Percentiles rank a stretch among this genome's conserved stretches.
These are phyloP conservation scores for Solanum corneliomulleri DNA, from an alignment of 257 asterid genomes.

Conservation along the genomic window DNA sequence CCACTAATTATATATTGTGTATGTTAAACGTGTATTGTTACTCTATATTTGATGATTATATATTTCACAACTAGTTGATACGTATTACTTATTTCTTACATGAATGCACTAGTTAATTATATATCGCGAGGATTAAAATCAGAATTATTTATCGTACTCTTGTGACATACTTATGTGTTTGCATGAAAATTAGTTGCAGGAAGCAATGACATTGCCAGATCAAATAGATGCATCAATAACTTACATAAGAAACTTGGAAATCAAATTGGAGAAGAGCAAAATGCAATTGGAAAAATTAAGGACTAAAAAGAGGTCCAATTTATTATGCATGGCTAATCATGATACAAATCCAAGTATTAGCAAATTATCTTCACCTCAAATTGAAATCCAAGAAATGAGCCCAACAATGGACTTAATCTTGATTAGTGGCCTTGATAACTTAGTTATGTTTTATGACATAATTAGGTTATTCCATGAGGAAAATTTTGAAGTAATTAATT, in stretches of 20 bases:
- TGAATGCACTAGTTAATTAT: not conserved
- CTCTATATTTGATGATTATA: not conserved
- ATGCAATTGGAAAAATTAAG: constrained; percentile 17
- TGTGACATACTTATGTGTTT: not conserved
- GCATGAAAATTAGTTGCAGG: constrained; percentile 9
- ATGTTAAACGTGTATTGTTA: not conserved
- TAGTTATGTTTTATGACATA: constrained; percentile 16
- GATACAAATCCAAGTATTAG: not conserved
- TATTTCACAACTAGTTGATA: not conserved
- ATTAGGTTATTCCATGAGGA: constrained; percentile 14
- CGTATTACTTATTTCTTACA: not conserved
- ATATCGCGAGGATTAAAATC: no score
- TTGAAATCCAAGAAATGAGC: constrained; percentile 42
- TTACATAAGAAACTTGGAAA: constrained; percentile 16
- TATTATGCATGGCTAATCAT: not conserved
- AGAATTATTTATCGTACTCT: not conserved
- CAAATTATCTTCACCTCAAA: not conserved
- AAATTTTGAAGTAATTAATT: constrained; percentile 24
- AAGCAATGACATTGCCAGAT: constrained; percentile 28
- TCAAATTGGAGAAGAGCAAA: constrained; percentile 22
- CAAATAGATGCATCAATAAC: constrained; percentile 34
- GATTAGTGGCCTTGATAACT: constrained; percentile 18
- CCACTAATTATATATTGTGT: not conserved
- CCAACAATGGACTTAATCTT: constrained; percentile 17
- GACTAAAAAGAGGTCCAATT: not conserved